Base-by-base conservation (phyloP, 176 grass and related monocot genomes). In the Cenchrus americanus region DNA sequence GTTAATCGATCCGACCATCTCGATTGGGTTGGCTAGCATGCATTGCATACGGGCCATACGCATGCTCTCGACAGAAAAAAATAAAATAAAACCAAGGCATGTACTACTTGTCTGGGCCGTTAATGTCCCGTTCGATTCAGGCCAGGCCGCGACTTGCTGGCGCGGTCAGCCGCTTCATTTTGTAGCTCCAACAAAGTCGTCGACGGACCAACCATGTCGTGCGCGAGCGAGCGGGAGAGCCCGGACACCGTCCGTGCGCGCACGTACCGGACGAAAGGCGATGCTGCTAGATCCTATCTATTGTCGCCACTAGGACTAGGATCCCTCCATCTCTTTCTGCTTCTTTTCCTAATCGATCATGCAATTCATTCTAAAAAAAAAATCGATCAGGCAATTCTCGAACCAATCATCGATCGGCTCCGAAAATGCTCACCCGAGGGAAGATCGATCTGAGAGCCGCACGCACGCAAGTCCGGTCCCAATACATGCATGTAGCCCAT, bases 201-300 rank as follows among this genome's bases (percentile, higher is more conserved):
- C 49, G 87, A 51, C n/a, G n/a, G n/a, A n/a, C n/a, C n/a, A n/a
- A n/a, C 34, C 87, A 84, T 59, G 75, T 12, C 78, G 21, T 21
- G 19, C 24, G 54, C 48, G 51, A 12, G 64, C 58, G 64, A 17
- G 50, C 19, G 53, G 48, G 64, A 11, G 11, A 18, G 0, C 34
- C 8, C 49, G 14, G 75, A 23, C 66, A 71, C 13, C 37, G 57
- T 53, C 74, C 80, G 66, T 64, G 66, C 86, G 44, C 7, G 86
- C 80, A 63, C 80, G 80, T 61, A 62, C 55, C 23, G 13, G 0
- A 23, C 74, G 64, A 78, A 85, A 85, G 75, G 12, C 18, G 21
- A 5, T 4, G 41, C 8, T 23, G 64, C 44, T 58, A 22, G 73
- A 60, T 49, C 70, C 69, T n/a, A n/a, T n/a, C n/a, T n/a, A n/a